A percentile compares a stretch with the other conserved stretches of the same genome.
Conservation (phyloP, 306 rosid genomes). For the Oemleria cerasiformis region DNA sequence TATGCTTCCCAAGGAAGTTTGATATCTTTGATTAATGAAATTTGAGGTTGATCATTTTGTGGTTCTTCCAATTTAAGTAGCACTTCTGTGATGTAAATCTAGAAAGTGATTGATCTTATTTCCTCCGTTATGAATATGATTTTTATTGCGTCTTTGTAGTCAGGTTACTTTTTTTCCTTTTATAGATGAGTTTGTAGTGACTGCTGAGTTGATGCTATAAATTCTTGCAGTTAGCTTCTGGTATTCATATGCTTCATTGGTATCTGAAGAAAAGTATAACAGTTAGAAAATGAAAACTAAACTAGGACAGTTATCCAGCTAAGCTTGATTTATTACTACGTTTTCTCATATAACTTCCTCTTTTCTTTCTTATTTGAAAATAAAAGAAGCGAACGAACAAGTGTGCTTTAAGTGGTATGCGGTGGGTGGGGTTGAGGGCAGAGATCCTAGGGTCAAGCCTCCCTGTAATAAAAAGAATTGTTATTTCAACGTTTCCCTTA, state of each 20-base stretch:
- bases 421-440: not conserved
- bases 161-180: not conserved
- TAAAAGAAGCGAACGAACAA: not conserved
- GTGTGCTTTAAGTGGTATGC: not conserved
- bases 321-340: not conserved
- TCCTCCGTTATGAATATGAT: not conserved
- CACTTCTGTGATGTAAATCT: constrained; percentile 6
- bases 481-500: not conserved
- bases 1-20: not conserved
- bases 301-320: not conserved
- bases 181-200: not conserved
- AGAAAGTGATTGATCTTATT: not conserved
- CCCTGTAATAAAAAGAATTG: not conserved
- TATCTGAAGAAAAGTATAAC: not conserved
- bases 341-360: not conserved
- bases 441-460: not conserved
- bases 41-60: not conserved
- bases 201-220: not conserved
- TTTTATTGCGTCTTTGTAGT: not conserved
- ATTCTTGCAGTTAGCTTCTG: not conserved
- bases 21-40: not conserved
- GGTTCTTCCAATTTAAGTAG: not conserved
- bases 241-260: not conserved
- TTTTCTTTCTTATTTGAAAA: not conserved
- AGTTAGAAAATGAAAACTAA: not conserved